Evolutionary conservation across 2,329 filamentous ascomycete genomes (phyloP), one percentile per base, ranked within the genome.

Genomic region (Ascochyta rabiei): DNA sequence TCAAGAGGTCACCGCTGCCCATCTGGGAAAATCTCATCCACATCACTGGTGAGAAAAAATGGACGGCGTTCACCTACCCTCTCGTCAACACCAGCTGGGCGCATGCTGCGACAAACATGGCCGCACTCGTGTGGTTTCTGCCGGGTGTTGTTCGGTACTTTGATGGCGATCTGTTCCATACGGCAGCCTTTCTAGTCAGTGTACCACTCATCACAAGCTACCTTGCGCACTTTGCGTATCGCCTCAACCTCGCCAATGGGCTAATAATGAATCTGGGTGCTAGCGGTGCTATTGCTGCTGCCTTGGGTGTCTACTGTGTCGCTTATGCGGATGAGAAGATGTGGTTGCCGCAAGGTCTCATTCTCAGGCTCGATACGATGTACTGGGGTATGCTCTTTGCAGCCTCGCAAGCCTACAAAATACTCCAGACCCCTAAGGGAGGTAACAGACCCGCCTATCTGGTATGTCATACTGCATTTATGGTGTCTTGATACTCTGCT

Each of bases 101-200:
- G 3, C 51, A 58, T 26, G 23, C 54, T 4, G 41, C 24, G 6
- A 8, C 31, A 21, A 61, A 56, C 18, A 56, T 46, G 43, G 42
- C 50, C 18, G 28, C 18, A 1, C 44, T 63, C 3, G 42, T 26
- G 4, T 61, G 56, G 56, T 53, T 61, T 12, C 23, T 63, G 16
- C 61, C 59, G 2, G 47, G 53, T 9, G 56, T 60, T 18, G 59
- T 60, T n/a, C 56, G 26, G 7, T 56, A 59, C 44, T 52, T 61
- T 12, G 59, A 61, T 15, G 48, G 53, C 39, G 58, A 63, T 37
- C 19, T 53, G 6, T 54, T 52, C 10, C 58, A 63, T 10, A 51
- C 49, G 9, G 33, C 52, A 15, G 56, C 59, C 2, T 39, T 61
- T 15, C 43, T 58, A n/a, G 4, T 37, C 23, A 56, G 44, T 38